Evolutionary conservation across 345 rosid species (phyloP).

Genomic region (Ceriops tagal): DNA sequence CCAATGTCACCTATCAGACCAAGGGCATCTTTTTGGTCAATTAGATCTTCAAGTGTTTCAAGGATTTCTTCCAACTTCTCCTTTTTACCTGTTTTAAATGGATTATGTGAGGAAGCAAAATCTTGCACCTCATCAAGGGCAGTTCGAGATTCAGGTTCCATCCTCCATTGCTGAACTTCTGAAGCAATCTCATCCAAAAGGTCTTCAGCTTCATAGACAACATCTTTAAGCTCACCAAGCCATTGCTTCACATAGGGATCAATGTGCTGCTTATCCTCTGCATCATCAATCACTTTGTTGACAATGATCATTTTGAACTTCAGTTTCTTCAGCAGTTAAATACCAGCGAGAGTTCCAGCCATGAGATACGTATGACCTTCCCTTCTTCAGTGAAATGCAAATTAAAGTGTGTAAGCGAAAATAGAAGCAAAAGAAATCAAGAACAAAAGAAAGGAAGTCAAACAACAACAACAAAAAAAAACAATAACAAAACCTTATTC

Average conservation of each 20-base stretch:
- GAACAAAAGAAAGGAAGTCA: too few species aligned
- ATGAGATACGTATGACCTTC: not conserved
- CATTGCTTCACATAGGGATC: not conserved
- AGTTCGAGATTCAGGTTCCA: not conserved
- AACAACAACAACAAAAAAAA: too few species aligned
- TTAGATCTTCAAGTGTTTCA: conserved; percentile 12
- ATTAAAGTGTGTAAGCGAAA: too few species aligned
- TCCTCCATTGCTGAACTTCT: not conserved
- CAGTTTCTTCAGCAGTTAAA: not conserved
- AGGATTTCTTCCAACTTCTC: conserved; percentile 1
- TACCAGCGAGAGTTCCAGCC: not conserved
- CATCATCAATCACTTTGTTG: conserved; percentile 15
- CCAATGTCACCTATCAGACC: not conserved
- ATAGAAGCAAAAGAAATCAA: too few species aligned
- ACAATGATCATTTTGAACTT: not conserved
- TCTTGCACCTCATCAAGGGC: conserved; percentile 6
- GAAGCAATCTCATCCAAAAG: conserved; percentile 19
- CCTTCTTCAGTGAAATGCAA: not conserved
- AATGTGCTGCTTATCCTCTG: conserved; percentile 20
- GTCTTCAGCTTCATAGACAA: conserved; percentile 25
- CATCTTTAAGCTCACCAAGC: conserved; percentile 18
- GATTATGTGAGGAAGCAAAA: conserved; percentile 3
- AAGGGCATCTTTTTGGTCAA: conserved; percentile 6
- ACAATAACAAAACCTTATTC: too few species aligned
- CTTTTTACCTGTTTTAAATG: not conserved